Evolutionary conservation across 257 asterid genomes (phyloP).

Genomic region (Catharanthus roseus): DNA sequence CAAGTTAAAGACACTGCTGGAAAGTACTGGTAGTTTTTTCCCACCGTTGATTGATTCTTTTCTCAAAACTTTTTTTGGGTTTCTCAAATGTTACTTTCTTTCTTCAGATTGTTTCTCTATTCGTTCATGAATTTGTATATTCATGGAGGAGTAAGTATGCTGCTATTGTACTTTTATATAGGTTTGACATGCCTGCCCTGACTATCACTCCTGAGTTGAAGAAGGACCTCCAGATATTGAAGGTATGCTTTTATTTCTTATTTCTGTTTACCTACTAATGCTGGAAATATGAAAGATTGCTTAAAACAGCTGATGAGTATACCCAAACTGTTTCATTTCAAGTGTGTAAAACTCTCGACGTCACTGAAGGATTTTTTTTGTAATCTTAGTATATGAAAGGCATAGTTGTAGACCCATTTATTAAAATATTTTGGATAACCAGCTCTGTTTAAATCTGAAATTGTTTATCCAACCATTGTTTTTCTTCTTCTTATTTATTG

Average conservation of each 20-base stretch:
- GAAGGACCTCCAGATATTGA: constrained; percentile 73
- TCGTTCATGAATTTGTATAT: not conserved
- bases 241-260: constrained; percentile 33
- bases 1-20: constrained; percentile 87
- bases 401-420: not conserved
- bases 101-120: not conserved
- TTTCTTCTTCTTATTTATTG: too few relatives aligned
- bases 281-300: too few relatives aligned
- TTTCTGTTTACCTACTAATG: not conserved
- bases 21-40: constrained; percentile 52
- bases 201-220: constrained; percentile 82
- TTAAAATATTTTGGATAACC: not conserved
- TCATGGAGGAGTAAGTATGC: not conserved
- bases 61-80: not conserved
- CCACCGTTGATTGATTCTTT: not conserved
- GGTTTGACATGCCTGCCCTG: constrained; percentile 97
- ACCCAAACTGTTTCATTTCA: not conserved
- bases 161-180: constrained; percentile 15
- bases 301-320: too few relatives aligned
- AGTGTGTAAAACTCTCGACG: not conserved
- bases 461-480: too few relatives aligned
- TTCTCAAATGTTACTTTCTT: not conserved
- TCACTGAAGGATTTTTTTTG: not conserved
- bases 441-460: not conserved
- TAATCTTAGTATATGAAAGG: not conserved